A percentile compares a stretch with the other conserved stretches of the same genome.
Conservation (phyloP, 2,329 filamentous ascomycete genomes). For the Sclerotinia subarctica region DNA sequence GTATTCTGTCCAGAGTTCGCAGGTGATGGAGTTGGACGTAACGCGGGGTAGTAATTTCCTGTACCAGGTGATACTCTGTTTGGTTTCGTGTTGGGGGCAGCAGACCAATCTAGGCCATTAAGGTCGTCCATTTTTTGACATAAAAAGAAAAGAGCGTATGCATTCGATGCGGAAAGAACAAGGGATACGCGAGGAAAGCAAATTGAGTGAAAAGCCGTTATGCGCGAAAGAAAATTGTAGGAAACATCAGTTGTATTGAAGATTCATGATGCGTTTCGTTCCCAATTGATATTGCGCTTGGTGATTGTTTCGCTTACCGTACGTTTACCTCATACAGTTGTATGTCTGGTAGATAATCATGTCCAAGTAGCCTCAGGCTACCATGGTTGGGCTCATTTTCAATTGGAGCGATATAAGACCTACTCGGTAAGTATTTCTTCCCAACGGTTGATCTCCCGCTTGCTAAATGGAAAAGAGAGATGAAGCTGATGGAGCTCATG, state of each 20-base stretch:
- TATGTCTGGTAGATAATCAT: background rate
- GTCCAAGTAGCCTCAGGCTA: background rate
- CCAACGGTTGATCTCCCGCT: background rate
- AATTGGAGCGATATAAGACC: background rate
- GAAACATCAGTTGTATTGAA: background rate
- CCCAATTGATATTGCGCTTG: background rate
- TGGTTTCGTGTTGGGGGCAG: constrained; percentile 38
- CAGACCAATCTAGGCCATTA: constrained; percentile 57
- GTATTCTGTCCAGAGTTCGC: constrained; percentile 55
- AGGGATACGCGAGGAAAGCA: background rate
- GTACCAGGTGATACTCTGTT: constrained; percentile 44
- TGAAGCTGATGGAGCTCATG: constrained; percentile 8
- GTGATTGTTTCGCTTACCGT: background rate
- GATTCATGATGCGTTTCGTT: background rate
- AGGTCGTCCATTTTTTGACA: constrained; percentile 57
- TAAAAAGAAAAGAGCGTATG: constrained; percentile 9
- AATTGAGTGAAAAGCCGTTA: background rate
- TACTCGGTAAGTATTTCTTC: background rate
- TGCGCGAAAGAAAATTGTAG: background rate
- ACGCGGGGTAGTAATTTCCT: constrained; percentile 46
- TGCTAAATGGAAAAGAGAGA: background rate
- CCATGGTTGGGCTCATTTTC: background rate
- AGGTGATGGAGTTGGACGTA: constrained; percentile 49
- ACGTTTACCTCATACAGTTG: background rate
- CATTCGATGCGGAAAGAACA: constrained; percentile 22